Conservation (phyloP, 2,329 filamentous ascomycete genomes). For the Hirsutella minnesotensis region DNA sequence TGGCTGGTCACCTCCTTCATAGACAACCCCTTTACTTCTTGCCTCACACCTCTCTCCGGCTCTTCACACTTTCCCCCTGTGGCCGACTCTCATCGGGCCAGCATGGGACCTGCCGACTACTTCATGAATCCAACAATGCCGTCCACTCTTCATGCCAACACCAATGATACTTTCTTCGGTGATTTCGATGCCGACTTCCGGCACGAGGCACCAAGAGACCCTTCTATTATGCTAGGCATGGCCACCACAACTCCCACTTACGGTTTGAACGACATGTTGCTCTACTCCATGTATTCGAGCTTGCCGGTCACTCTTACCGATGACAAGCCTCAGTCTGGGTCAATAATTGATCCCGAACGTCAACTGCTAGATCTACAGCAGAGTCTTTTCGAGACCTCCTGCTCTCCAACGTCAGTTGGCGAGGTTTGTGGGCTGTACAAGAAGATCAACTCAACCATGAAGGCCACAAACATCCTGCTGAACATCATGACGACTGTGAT, state of each 20-base stretch:
- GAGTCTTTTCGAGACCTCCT: neutral
- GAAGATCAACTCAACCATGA: neutral
- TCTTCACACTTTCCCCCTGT: too few relatives aligned
- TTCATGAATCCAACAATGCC: neutral
- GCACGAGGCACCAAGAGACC: neutral
- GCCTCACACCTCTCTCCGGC: too few relatives aligned
- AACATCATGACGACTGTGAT: slow-evolving; percentile 1
- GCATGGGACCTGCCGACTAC: neutral
- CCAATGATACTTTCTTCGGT: too few relatives aligned
- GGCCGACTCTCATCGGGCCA: neutral
- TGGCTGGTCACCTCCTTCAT: too few relatives aligned
- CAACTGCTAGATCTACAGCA: slow-evolving; percentile 1
- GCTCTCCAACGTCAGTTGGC: neutral
- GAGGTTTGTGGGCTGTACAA: neutral
- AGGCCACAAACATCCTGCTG: slow-evolving; percentile 1
- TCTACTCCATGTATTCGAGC: neutral
- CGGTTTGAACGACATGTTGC: slow-evolving; percentile 1
- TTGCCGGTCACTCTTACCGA: neutral
- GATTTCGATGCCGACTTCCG: neutral
- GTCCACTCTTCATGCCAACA: too few relatives aligned
- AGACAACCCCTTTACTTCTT: too few relatives aligned
- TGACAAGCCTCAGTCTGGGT: neutral
- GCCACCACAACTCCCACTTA: neutral
- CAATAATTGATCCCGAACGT: neutral
- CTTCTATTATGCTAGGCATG: neutral